Evolutionary conservation across 2,329 filamentous ascomycete genomes (phyloP).

Genomic region (Xylaria arbuscula): DNA sequence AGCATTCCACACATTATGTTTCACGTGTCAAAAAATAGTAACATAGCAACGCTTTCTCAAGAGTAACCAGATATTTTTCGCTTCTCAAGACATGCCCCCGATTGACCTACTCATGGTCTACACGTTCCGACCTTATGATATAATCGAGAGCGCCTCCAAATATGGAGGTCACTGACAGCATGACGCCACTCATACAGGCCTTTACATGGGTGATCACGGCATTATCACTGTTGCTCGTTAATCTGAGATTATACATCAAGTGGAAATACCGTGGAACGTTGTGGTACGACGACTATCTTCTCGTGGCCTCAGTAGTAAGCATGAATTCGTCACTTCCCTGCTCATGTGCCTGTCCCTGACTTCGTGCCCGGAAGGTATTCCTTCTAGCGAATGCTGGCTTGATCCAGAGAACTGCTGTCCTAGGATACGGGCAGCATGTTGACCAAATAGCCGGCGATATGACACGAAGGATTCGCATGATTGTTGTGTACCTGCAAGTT

Average conservation of each 20-base stretch:
- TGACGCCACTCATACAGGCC: conserved; percentile 24
- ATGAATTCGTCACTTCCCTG: neutral
- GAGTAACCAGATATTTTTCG: neutral
- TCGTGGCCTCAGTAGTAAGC: conserved; percentile 29
- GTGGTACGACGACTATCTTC: conserved; percentile 36
- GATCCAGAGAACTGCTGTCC: conserved; percentile 11
- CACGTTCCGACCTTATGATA: neutral
- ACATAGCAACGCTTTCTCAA: neutral
- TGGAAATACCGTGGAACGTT: conserved; percentile 30
- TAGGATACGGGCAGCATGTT: conserved; percentile 31
- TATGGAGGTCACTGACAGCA: conserved; percentile 30
- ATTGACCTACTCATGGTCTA: neutral
- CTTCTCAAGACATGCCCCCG: neutral
- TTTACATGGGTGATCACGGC: conserved; percentile 27
- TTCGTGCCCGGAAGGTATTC: conserved; percentile 10
- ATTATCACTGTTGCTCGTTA: conserved; percentile 17
- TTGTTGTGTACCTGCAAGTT: conserved; percentile 28
- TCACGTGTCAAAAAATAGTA: neutral
- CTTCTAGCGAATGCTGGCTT: conserved; percentile 25
- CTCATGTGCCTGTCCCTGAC: conserved; percentile 10
- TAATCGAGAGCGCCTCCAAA: conserved; percentile 12
- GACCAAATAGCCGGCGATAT: conserved; percentile 1
- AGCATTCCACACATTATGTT: neutral
- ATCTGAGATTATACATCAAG: conserved; percentile 34
- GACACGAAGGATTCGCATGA: conserved; percentile 9